phyloP scores from a whole-genome alignment of 2,329 filamentous ascomycete species.

The Atkinsonella hypoxylon region DNA sequence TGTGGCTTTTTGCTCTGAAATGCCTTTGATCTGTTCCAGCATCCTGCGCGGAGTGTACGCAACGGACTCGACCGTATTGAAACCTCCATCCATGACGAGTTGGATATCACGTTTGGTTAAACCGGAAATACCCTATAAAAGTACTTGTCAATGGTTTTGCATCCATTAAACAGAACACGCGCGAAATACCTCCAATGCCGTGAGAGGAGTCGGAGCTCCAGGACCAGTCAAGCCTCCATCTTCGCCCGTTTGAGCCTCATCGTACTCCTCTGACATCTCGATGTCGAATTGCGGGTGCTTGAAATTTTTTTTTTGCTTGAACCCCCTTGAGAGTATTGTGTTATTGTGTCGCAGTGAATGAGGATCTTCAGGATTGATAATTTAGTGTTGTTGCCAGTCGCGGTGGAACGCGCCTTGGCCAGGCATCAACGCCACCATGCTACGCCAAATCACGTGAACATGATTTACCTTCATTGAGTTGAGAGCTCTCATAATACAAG shows the following conservation, averaged over 20 bases:
- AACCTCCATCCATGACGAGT: conserved; percentile 81
- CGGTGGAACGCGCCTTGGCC: conserved; percentile 20
- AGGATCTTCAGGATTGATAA: background rate
- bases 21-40: conserved; percentile 92
- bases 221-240: conserved; percentile 67
- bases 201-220: conserved; percentile 84
- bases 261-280: conserved; percentile 44
- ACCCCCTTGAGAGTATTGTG: too few relatives aligned
- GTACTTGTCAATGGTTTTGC: background rate
- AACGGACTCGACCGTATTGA: conserved; percentile 88
- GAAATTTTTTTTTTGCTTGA: too few relatives aligned
- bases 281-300: background rate
- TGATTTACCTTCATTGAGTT: too few relatives aligned
- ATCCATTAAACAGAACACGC: background rate
- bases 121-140: conserved; percentile 63
- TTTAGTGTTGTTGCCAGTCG: background rate
- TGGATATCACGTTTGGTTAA: conserved; percentile 95
- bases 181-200: conserved; percentile 64
- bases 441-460: conserved; percentile 28
- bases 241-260: conserved; percentile 54
- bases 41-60: conserved; percentile 79
- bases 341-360: background rate
- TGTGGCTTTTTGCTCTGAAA: conserved; percentile 90
- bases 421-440: conserved; percentile 14
- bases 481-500: too few relatives aligned